Percentiles rank a stretch among this genome's conserved stretches.
Evolutionary conservation across 2,329 filamentous ascomycete species (phyloP).

Genomic region (Sarocladium strictum): DNA sequence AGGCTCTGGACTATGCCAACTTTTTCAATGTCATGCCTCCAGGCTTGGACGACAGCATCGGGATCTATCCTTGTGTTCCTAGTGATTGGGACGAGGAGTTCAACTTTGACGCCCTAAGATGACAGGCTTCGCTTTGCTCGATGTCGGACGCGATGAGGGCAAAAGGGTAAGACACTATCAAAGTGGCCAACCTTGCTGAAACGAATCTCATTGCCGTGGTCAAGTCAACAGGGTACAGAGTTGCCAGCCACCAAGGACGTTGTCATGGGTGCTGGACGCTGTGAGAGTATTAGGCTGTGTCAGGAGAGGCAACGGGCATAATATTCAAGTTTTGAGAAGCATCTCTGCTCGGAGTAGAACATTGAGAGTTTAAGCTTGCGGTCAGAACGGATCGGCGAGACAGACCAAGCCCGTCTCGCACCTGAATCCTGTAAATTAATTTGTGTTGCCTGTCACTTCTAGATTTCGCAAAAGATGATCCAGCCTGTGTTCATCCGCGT

Average conservation of each 20-base stretch:
- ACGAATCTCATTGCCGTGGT: neutral
- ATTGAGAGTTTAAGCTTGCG: too few species aligned
- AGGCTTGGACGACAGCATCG: neutral
- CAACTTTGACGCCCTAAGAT: neutral
- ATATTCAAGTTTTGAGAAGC: too few species aligned
- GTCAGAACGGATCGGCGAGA: too few species aligned
- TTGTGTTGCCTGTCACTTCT: too few species aligned
- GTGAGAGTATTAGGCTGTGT: too few species aligned
- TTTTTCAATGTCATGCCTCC: neutral
- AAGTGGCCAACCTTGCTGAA: neutral
- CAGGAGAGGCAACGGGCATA: too few species aligned
- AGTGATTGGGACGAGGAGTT: neutral
- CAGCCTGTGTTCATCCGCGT: too few species aligned
- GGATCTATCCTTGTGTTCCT: neutral
- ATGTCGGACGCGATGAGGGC: neutral
- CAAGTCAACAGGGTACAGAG: neutral
- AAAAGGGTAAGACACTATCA: neutral
- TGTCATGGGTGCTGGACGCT: neutral
- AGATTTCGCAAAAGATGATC: too few species aligned
- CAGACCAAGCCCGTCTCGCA: too few species aligned
- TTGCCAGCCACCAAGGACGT: neutral
- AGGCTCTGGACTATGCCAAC: neutral
- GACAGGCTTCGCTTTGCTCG: neutral
- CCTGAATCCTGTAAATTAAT: too few species aligned
- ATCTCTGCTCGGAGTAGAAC: too few species aligned